Evolutionary conservation across 2,329 filamentous ascomycete species (phyloP), one percentile per base, ranked within the genome.

Genomic region (Alternaria ethzedia): DNA sequence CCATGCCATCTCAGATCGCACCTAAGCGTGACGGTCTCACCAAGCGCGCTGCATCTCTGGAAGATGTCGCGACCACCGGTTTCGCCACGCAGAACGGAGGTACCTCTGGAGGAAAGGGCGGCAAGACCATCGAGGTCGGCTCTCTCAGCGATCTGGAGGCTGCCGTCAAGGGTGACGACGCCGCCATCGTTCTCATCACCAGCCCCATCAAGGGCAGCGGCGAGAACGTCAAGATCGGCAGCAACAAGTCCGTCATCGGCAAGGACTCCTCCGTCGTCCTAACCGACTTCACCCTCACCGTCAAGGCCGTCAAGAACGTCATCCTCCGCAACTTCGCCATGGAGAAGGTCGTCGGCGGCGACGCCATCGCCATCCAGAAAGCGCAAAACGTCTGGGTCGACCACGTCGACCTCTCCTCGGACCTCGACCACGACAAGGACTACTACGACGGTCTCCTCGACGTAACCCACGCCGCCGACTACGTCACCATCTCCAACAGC

Each of bases 401-500:
- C 80, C 89, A 91, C 81, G 83, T 84, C 75, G 89, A 91, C 67
- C 83, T 91, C 21, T 88, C 85, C 5, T 88, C 86, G 23, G 85
- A 90, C 79, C 74, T 76, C 32, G 81, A 84, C 70, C 82, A 87
- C 74, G 87, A 84, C 82, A 91, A 91, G 81, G 88, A 92, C 81
- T 90, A 86, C 81, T 91, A 90, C 74, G 90, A 91, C 60, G 89
- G 90, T 30, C 85, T 91, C 2, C 79, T 89, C 50, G 90, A 91
- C 70, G 80, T 88, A 54, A 90, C 86, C 54, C 89, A 90, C 79
- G 90, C 82, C 50, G 82, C 85, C 10, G 88, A 91, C 80, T 91
- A 81, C 72, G 77, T 90, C 61, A 90, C 85, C 66, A 81, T 90
- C 66, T 84, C 83, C 67, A 85, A 86, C 79, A 68, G 75, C 67